Percentiles rank a stretch among this genome's conserved stretches.
These are phyloP conservation scores for Cercophora scortea DNA, from an alignment of 495 filamentous ascomycete species.

Conservation along the genomic window DNA sequence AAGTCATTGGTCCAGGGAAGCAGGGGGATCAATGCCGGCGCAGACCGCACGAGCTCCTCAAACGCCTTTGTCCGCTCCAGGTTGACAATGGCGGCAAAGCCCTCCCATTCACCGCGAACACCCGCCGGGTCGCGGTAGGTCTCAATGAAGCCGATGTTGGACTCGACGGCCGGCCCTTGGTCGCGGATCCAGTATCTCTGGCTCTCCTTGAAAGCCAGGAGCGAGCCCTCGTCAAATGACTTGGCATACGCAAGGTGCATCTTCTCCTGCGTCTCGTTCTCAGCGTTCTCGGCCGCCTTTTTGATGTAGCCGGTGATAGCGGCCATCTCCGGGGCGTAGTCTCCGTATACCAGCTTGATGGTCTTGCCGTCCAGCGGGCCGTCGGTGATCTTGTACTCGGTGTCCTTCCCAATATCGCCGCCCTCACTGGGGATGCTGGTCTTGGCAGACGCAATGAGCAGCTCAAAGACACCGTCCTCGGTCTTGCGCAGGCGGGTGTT, in stretches of 20 bases:
- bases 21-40: constrained; percentile 75
- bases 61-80: constrained; percentile 88
- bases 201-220: constrained; percentile 81
- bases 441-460: constrained; percentile 72
- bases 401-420: constrained; percentile 61
- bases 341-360: constrained; percentile 70
- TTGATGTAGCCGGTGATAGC: constrained; percentile 63
- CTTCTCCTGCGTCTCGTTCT: constrained; percentile 74
- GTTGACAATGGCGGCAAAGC: constrained; percentile 71
- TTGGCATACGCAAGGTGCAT: constrained; percentile 81
- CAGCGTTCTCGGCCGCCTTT: constrained; percentile 66
- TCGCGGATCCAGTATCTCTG: constrained; percentile 92
- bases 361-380: constrained; percentile 59
- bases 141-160: constrained; percentile 91
- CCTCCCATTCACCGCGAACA: constrained; percentile 95
- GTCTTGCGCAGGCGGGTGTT: constrained; percentile 84
- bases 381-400: constrained; percentile 56
- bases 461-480: constrained; percentile 59
- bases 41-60: constrained; percentile 69
- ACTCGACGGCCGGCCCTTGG: constrained; percentile 81
- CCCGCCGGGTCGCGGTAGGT: constrained; percentile 93
- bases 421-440: constrained; percentile 43
- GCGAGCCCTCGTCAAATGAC: constrained; percentile 77
- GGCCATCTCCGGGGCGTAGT: constrained; percentile 73
- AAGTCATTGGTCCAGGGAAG: constrained; percentile 85